Percentiles rank a stretch among this genome's conserved stretches.
phyloP scores from a whole-genome alignment of 163 green algal species.

The Chlamydomonas reinhardtii region DNA sequence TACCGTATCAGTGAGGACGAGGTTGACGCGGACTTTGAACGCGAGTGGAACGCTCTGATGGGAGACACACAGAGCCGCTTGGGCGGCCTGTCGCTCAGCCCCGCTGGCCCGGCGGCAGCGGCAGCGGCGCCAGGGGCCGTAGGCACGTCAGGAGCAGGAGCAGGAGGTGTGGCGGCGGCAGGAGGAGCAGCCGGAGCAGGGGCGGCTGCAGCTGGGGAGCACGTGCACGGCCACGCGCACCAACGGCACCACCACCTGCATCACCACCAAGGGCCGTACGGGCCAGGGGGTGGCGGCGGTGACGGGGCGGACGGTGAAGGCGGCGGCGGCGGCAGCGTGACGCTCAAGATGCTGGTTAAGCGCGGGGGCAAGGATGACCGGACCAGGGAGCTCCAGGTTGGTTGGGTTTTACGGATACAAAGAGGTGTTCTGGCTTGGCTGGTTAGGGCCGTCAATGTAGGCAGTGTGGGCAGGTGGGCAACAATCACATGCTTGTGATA shows the following conservation, averaged over 20 bases:
- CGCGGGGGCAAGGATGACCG: slow-evolving; percentile 77
- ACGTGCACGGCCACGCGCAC: too few relatives aligned
- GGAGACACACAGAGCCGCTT: slow-evolving; percentile 48
- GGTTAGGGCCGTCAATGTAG: too few relatives aligned
- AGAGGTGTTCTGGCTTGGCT: too few relatives aligned
- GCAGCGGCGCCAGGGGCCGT: background rate
- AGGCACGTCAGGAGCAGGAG: background rate
- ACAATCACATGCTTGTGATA: too few relatives aligned
- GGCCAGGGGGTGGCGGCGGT: background rate
- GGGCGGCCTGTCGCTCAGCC: slow-evolving; percentile 7
- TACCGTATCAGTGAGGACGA: slow-evolving; percentile 37
- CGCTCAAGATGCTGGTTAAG: slow-evolving; percentile 80
- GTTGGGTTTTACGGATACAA: too few relatives aligned
- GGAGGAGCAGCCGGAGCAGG: background rate
- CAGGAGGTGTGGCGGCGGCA: background rate
- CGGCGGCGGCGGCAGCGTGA: slow-evolving; percentile 39
- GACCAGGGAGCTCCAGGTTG: slow-evolving; percentile 69
- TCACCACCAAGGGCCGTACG: too few relatives aligned
- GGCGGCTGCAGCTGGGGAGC: background rate
- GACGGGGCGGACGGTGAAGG: background rate
- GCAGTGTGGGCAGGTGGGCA: too few relatives aligned
- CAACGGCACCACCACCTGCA: too few relatives aligned
- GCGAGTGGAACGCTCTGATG: slow-evolving; percentile 69
- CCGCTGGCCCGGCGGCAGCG: background rate
- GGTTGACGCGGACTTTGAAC: slow-evolving; percentile 74